Percentiles rank a stretch among this genome's conserved stretches.
These are phyloP conservation scores for Themeda triandra DNA, from an alignment of 176 grass and related monocot species.

Conservation along the genomic window DNA sequence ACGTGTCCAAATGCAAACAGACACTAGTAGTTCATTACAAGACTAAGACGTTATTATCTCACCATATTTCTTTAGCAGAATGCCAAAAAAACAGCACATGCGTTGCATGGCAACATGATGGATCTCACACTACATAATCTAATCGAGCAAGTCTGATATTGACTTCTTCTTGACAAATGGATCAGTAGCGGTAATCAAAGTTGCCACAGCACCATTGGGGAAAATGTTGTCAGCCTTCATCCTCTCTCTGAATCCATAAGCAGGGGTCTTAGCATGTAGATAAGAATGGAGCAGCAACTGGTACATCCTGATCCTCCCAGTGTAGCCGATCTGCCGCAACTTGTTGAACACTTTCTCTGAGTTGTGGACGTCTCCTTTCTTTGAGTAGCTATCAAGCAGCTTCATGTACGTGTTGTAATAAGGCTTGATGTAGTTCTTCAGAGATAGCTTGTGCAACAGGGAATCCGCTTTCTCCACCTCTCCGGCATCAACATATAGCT, in stretches of 20 bases:
- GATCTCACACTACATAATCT: neutral
- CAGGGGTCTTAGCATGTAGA: conserved; percentile 51
- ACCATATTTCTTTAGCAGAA: conserved; percentile 33
- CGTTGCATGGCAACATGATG: conserved; percentile 11
- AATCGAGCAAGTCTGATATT: conserved; percentile 61
- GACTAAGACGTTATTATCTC: conserved; percentile 39
- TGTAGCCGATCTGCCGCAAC: conserved; percentile 51
- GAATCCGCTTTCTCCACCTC: conserved; percentile 62
- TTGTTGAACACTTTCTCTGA: conserved; percentile 67
- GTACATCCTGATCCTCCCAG: conserved; percentile 62
- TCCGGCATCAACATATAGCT: conserved; percentile 47
- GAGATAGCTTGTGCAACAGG: conserved; percentile 43
- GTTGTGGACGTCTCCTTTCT: conserved; percentile 61
- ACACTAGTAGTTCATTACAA: conserved; percentile 32
- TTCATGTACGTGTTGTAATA: conserved; percentile 45
- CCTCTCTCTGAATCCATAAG: conserved; percentile 82
- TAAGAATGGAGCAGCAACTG: conserved; percentile 72
- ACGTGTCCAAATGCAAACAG: conserved; percentile 8
- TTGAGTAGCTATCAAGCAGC: conserved; percentile 59
- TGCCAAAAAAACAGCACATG: conserved; percentile 30
- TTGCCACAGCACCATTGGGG: conserved; percentile 39
- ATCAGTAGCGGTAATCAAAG: conserved; percentile 51
- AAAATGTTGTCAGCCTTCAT: conserved; percentile 85
- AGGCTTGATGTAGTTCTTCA: conserved; percentile 39
- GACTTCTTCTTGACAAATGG: conserved; percentile 47